These are phyloP conservation scores for Teunomyces panamensis DNA, from an alignment of 805 yeast species.

Conservation along the genomic window DNA sequence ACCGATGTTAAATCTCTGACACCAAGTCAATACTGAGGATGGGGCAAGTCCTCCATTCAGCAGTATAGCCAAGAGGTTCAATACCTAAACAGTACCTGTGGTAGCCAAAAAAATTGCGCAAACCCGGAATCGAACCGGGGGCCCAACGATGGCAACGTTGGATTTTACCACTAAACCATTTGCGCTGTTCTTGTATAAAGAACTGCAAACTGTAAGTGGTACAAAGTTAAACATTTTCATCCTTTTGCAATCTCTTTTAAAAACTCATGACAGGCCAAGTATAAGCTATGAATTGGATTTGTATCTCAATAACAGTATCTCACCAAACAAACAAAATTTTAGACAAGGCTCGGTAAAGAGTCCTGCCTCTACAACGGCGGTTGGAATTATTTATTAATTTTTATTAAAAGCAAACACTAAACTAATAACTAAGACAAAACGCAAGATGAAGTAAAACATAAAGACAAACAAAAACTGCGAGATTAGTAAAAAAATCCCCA, in stretches of 20 bases:
- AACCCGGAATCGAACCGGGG: constrained; percentile 5
- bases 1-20: too few species aligned
- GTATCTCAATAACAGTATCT: too few species aligned
- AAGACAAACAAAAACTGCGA: neutral
- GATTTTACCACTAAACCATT: constrained; percentile 4
- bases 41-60: too few species aligned
- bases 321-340: too few species aligned
- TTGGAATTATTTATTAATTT: neutral
- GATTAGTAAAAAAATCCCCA: neutral
- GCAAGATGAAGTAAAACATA: neutral
- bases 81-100: neutral
- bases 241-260: too few species aligned
- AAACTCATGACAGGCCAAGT: too few species aligned
- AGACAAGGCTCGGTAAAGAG: neutral
- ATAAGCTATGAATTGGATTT: too few species aligned
- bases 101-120: neutral
- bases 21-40: too few species aligned
- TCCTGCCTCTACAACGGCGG: neutral
- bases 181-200: neutral
- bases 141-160: constrained; percentile 5
- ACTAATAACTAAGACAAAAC: neutral
- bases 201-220: neutral
- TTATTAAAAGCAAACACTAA: neutral
- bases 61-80: too few species aligned
- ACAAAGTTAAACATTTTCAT: too few species aligned